These are phyloP conservation scores for Nemania serpens DNA, from an alignment of 2,329 filamentous ascomycete species.

Conservation along the genomic window DNA sequence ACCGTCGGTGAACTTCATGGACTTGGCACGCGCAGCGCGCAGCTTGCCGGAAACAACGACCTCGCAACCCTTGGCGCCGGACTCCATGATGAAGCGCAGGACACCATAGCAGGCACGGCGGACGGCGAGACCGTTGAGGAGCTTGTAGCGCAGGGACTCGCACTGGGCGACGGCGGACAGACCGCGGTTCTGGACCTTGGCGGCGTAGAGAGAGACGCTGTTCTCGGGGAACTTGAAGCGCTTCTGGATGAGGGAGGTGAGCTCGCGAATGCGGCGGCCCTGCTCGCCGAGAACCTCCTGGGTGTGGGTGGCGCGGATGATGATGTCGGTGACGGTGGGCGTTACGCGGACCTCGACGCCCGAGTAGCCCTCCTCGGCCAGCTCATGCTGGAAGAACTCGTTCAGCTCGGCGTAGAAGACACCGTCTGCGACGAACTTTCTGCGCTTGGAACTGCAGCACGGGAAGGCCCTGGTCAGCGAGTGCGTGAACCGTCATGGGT, in stretches of 20 bases:
- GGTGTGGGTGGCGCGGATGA: conserved; percentile 99
- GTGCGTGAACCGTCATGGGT: not conserved
- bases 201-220: conserved; percentile 99
- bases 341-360: conserved; percentile 99
- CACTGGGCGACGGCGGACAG: conserved; percentile 99
- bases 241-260: conserved; percentile 99
- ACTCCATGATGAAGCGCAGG: conserved; percentile 99
- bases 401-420: conserved; percentile 99
- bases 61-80: conserved; percentile 98
- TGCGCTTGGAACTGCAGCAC: conserved; percentile 76
- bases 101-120: conserved; percentile 99
- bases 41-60: conserved; percentile 99
- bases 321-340: conserved; percentile 99
- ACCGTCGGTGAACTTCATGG: conserved; percentile 99
- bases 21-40: conserved; percentile 97
- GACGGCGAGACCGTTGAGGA: conserved; percentile 98
- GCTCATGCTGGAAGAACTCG: conserved; percentile 99
- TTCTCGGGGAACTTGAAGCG: conserved; percentile 99
- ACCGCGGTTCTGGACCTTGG: conserved; percentile 99
- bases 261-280: conserved; percentile 99
- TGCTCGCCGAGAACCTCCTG: conserved; percentile 99
- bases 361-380: conserved; percentile 99
- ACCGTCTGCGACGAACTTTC: conserved; percentile 96
- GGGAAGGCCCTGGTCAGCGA: conserved; percentile 16
- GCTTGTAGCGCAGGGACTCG: conserved; percentile 99